Conservation (phyloP, 208 protist genomes). For the Wallacemonas sp. region DNA sequence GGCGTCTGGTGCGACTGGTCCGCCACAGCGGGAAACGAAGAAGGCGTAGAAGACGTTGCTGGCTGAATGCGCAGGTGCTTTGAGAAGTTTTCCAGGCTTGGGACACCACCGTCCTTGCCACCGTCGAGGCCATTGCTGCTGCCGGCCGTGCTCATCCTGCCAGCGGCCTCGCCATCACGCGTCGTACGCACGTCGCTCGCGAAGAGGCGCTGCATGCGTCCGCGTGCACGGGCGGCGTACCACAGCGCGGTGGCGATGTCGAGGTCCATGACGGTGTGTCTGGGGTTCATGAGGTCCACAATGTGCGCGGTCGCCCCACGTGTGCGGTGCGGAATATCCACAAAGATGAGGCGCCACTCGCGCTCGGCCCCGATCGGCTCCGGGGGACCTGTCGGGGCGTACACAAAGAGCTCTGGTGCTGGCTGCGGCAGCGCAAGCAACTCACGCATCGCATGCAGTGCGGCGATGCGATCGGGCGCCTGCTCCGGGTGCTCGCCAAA, state of each 20-base stretch:
- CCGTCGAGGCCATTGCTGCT: not conserved
- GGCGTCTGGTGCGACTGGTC: not conserved
- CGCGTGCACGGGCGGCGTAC: slow-evolving; percentile 86
- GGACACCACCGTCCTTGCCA: not conserved
- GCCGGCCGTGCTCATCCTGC: no score
- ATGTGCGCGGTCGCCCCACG: slow-evolving; percentile 47
- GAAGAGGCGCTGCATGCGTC: slow-evolving; percentile 73
- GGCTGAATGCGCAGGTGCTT: slow-evolving; percentile 11
- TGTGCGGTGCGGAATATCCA: slow-evolving; percentile 73
- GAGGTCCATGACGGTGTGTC: slow-evolving; percentile 94
- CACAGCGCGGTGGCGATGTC: slow-evolving; percentile 96
- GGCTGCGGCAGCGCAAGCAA: slow-evolving; percentile 68
- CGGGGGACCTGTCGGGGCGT: not conserved
- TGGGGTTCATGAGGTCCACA: slow-evolving; percentile 72
- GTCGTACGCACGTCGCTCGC: slow-evolving; percentile 39
- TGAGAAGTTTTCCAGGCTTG: slow-evolving; percentile 14
- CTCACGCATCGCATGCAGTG: slow-evolving; percentile 76
- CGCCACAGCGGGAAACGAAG: not conserved
- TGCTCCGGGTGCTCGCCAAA: slow-evolving; percentile 83
- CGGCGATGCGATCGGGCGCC: slow-evolving; percentile 84
- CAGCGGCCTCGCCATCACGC: no score
- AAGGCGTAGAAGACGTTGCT: not conserved
- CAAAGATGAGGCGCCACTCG: slow-evolving; percentile 86
- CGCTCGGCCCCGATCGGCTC: slow-evolving; percentile 28
- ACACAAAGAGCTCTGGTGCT: slow-evolving; percentile 8